phyloP scores from a whole-genome alignment of 1,284 basidiomycete species.

The Tilletiopsis washingtonensis region DNA sequence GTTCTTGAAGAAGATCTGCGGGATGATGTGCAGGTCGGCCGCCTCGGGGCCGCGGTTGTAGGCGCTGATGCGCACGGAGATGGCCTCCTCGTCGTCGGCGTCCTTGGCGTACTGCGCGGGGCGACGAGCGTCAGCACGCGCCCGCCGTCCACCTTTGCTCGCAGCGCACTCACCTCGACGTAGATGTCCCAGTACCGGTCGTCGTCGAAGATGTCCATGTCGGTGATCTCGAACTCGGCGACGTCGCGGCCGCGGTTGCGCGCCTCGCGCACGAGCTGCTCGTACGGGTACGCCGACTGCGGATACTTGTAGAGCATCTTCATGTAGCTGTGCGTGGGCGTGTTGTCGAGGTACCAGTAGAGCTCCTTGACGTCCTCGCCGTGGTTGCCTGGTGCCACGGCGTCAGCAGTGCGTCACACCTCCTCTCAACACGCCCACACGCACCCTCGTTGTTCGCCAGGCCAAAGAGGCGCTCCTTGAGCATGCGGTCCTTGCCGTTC shows the following conservation, averaged over 20 bases:
- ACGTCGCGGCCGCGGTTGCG: slow-evolving; percentile 73
- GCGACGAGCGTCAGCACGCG: too few relatives aligned
- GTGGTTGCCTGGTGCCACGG: slow-evolving; percentile 66
- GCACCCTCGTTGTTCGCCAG: slow-evolving; percentile 78
- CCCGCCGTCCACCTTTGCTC: too few relatives aligned
- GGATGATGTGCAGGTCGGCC: slow-evolving; percentile 88
- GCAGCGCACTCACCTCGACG: slow-evolving; percentile 71
- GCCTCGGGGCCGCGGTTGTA: slow-evolving; percentile 95
- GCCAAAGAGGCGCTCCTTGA: slow-evolving; percentile 91
- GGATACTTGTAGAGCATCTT: slow-evolving; percentile 98
- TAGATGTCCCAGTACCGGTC: slow-evolving; percentile 97
- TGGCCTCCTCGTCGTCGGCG: slow-evolving; percentile 75
- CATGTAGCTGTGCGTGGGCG: slow-evolving; percentile 98
- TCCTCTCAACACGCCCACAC: slow-evolving; percentile 7
- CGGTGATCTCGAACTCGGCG: slow-evolving; percentile 83
- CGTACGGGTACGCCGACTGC: slow-evolving; percentile 83
- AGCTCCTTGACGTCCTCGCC: slow-evolving; percentile 98
- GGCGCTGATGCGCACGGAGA: slow-evolving; percentile 86
- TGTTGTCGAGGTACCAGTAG: slow-evolving; percentile 96
- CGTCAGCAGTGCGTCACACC: background rate
- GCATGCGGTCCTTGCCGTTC: slow-evolving; percentile 88
- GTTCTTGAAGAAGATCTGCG: slow-evolving; percentile 94
- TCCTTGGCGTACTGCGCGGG: slow-evolving; percentile 83
- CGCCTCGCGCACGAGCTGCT: slow-evolving; percentile 80
- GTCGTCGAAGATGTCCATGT: slow-evolving; percentile 84